These are phyloP conservation scores for Acanthamoeba royreba DNA, from an alignment of 208 protist genomes.

Conservation along the genomic window DNA sequence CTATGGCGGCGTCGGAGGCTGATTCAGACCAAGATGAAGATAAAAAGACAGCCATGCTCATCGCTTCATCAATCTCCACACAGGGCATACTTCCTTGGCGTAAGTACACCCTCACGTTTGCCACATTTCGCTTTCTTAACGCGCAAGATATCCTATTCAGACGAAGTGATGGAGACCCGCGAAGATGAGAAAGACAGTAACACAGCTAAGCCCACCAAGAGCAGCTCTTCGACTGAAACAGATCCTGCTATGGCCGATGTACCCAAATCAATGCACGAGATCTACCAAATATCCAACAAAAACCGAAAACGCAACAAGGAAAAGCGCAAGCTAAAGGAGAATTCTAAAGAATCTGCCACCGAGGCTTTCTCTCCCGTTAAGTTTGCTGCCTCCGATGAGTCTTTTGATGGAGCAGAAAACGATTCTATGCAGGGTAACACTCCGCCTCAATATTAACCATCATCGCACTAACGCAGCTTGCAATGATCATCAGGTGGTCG, in stretches of 20 bases:
- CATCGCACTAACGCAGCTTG: background rate
- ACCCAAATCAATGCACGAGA: background rate
- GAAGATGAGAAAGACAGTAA: background rate
- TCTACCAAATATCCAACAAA: conserved; percentile 9
- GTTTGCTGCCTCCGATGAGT: background rate
- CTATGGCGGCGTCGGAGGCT: background rate
- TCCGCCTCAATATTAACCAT: no score
- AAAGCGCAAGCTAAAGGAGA: conserved; percentile 36
- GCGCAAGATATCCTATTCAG: no score
- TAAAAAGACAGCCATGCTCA: conserved; percentile 28
- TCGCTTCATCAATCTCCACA: background rate
- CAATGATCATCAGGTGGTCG: background rate
- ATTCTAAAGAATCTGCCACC: background rate
- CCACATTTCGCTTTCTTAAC: background rate
- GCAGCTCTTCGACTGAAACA: background rate
- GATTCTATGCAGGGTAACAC: background rate
- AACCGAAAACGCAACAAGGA: conserved; percentile 36
- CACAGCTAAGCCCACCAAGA: background rate
- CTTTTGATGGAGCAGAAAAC: conserved; percentile 1
- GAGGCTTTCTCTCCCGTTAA: background rate
- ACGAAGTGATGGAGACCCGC: background rate
- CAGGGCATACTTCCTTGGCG: background rate
- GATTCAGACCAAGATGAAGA: background rate
- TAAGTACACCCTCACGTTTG: background rate
- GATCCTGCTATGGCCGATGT: background rate